A percentile compares a stretch with the other conserved stretches of the same genome.
These are phyloP conservation scores for Xylariaceae sp. DNA, from an alignment of 2,329 filamentous ascomycete genomes.

Conservation along the genomic window DNA sequence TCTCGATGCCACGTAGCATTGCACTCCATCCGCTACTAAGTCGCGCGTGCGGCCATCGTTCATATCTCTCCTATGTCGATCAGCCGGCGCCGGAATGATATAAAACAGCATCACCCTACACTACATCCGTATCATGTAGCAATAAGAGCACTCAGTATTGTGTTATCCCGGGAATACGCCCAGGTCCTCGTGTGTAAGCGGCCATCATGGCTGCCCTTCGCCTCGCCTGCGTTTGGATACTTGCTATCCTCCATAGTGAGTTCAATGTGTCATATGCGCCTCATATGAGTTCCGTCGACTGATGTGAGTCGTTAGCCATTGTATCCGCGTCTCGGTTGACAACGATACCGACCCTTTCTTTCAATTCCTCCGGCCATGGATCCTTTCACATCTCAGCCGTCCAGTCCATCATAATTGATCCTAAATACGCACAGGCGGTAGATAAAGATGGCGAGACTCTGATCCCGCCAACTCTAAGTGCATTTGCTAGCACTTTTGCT, in stretches of 20 bases:
- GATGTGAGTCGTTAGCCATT: conserved; percentile 14
- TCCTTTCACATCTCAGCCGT: conserved; percentile 29
- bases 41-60: neutral
- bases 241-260: conserved; percentile 21
- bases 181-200: neutral
- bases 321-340: conserved; percentile 22
- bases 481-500: conserved; percentile 47
- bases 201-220: conserved; percentile 12
- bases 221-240: conserved; percentile 10
- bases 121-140: neutral
- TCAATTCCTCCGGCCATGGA: conserved; percentile 26
- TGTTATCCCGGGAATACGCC: neutral
- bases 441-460: conserved; percentile 46
- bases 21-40: neutral
- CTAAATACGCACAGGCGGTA: conserved; percentile 36
- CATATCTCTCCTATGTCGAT: neutral
- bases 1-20: conserved; percentile 10
- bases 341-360: conserved; percentile 37
- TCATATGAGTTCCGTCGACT: neutral
- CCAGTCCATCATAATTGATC: conserved; percentile 43
- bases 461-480: conserved; percentile 47
- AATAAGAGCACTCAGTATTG: neutral
- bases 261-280: conserved; percentile 3
- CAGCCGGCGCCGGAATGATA: neutral
- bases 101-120: neutral